Percentiles rank a stretch among this genome's conserved stretches.
Evolutionary conservation across 371 early-diverging fungal genomes (phyloP).

Genomic region (Mortierella sp.): DNA sequence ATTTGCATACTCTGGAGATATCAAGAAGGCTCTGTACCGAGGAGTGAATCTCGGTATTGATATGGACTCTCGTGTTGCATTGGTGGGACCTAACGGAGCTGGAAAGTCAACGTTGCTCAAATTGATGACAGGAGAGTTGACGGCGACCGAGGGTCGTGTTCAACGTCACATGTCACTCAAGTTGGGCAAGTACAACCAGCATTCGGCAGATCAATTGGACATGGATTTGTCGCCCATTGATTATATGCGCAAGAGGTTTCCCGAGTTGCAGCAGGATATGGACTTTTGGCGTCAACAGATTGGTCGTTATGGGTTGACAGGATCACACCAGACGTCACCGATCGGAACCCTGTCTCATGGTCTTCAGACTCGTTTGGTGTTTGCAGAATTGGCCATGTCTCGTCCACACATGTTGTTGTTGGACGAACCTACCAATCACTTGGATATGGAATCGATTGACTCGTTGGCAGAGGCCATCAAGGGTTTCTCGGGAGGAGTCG

Average conservation of each 20-base stretch:
- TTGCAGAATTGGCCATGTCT: slow-evolving; percentile 91
- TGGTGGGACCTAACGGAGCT: slow-evolving; percentile 94
- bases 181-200: slow-evolving; percentile 98
- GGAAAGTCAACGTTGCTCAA: slow-evolving; percentile 96
- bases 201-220: slow-evolving; percentile 96
- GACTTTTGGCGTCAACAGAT: slow-evolving; percentile 91
- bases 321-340: slow-evolving; percentile 90
- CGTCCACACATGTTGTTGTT: slow-evolving; percentile 95
- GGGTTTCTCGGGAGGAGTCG: slow-evolving; percentile 95
- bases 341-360: slow-evolving; percentile 94
- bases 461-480: slow-evolving; percentile 97
- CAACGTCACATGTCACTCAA: slow-evolving; percentile 91
- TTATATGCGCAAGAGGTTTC: slow-evolving; percentile 90
- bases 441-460: slow-evolving; percentile 97
- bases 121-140: slow-evolving; percentile 88
- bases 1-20: slow-evolving; percentile 90
- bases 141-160: slow-evolving; percentile 88
- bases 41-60: slow-evolving; percentile 94
- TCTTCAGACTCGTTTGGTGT: slow-evolving; percentile 95
- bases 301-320: slow-evolving; percentile 95
- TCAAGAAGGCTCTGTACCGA: slow-evolving; percentile 86
- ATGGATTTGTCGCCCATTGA: slow-evolving; percentile 89
- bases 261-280: slow-evolving; percentile 76
- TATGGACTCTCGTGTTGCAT: slow-evolving; percentile 94
- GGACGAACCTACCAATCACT: slow-evolving; percentile 98